Evolutionary conservation across 1,284 basidiomycete genomes (phyloP).

Genomic region (Porodaedalea pini): DNA sequence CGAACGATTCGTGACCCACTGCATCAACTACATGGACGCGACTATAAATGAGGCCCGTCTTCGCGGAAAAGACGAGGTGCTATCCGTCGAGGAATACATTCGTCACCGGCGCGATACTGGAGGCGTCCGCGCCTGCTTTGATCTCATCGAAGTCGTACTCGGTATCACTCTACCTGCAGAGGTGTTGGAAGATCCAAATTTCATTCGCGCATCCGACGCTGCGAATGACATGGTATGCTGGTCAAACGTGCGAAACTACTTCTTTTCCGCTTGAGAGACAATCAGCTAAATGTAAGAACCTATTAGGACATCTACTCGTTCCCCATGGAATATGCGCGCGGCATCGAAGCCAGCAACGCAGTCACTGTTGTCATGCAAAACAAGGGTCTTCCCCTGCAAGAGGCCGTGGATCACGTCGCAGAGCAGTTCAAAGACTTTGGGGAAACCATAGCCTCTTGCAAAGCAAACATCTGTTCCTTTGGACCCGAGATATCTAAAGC

Average conservation of each 20-base stretch:
- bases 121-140: slow-evolving; percentile 39
- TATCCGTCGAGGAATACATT: slow-evolving; percentile 32
- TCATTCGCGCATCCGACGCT: not conserved
- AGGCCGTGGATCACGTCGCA: not conserved
- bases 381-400: not conserved
- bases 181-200: slow-evolving; percentile 1
- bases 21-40: slow-evolving; percentile 34
- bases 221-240: not conserved
- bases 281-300: not conserved
- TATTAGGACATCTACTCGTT: slow-evolving; percentile 4
- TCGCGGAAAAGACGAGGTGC: slow-evolving; percentile 33
- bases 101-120: slow-evolving; percentile 39
- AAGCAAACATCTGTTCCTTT: not conserved
- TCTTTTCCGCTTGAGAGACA: not conserved
- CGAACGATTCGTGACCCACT: slow-evolving; percentile 35
- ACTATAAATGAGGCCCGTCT: slow-evolving; percentile 36
- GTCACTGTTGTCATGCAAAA: not conserved
- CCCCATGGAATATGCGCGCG: not conserved
- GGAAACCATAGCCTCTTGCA: not conserved
- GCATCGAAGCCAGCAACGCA: not conserved
- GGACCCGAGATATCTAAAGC: not conserved
- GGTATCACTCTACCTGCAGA: not conserved
- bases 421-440: not conserved
- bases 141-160: slow-evolving; percentile 21
- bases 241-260: not conserved